Evolutionary conservation across 306 rosid species (phyloP), one percentile per base, ranked within the genome.

Genomic region (Astragalus glycyphyllos): DNA sequence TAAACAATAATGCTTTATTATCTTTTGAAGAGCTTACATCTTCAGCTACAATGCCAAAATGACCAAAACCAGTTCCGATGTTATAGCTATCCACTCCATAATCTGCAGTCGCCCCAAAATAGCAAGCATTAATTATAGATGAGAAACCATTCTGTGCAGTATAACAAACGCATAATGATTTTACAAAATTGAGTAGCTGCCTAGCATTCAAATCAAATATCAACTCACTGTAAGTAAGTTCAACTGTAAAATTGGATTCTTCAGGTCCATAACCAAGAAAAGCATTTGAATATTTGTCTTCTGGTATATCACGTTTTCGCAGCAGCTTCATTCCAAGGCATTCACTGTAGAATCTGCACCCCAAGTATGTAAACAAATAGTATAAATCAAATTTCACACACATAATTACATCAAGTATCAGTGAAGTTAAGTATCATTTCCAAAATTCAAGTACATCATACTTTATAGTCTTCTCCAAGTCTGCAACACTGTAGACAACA

Each of bases 191-290:
- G 50, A 48, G 13, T 12, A 56, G 37, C 57, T n/a, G n/a, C n/a
- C n/a, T 76, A 57, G 71, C 26, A 74, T 77, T 29, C 57, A 74
- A 34, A 69, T 29, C 57, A 74, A 34, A 69, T 77, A 17, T 48
- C 4, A 68, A 68, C 89, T 74, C 83, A 94, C 98, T 90, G 75
- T 89, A 89, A 41, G 96, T 90, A 79, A 94, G 97, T 77, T 94
- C 98, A 49, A 84, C 87, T 8, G 88, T 86, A 53, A 94, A 94
- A 75, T 82, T 90, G 29, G 96, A 88, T 58, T 89, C 96, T 85
- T 94, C 96, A 15, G 92, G 92, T 37, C 98, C 97, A 45, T 85
- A 94, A 77, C 97, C 97, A 77, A 94, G 97, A 80, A 94, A 94
- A 54, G 97, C 96, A 41, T 90, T 94, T 32, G 89, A 66, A 77